Percentiles rank a stretch among this genome's conserved stretches.
Conservation (phyloP, 208 protist species). For the Wallacemonas sp. region DNA sequence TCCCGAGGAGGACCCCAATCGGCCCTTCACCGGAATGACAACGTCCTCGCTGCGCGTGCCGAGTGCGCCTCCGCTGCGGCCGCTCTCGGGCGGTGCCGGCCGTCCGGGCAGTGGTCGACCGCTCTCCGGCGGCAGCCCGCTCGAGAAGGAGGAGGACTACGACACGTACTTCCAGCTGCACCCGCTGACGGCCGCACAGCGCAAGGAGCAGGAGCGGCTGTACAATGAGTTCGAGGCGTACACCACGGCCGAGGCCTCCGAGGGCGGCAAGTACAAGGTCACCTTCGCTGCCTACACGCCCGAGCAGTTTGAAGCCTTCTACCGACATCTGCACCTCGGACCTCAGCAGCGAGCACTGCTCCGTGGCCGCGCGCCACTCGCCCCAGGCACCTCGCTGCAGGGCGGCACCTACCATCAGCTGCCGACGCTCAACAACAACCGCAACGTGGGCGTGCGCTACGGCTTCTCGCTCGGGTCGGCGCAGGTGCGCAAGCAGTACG, state of each 20-base stretch:
- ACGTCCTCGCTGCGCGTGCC: constrained; percentile 12
- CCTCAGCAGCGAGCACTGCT: constrained; percentile 52
- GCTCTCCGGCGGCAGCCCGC: not conserved
- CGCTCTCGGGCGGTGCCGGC: not conserved
- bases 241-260: constrained; percentile 23
- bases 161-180: constrained; percentile 18
- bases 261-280: constrained; percentile 35
- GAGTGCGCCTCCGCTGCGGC: not conserved
- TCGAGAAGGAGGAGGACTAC: not conserved
- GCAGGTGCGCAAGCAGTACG: constrained; percentile 8
- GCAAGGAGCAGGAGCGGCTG: constrained; percentile 49
- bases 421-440: constrained; percentile 6
- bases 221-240: constrained; percentile 54
- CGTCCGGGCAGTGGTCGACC: not conserved
- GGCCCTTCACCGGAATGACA: constrained; percentile 12
- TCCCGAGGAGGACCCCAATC: not conserved
- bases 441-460: constrained; percentile 12
- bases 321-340: constrained; percentile 54
- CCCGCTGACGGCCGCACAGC: constrained; percentile 31
- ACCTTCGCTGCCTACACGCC: constrained; percentile 58
- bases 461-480: constrained; percentile 14
- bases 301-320: constrained; percentile 72
- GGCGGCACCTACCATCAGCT: constrained; percentile 76
- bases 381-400: constrained; percentile 49
- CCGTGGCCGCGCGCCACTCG: constrained; percentile 67